Conservation (phyloP, 805 yeast genomes). For the Blastobotrys mokoenaii region DNA sequence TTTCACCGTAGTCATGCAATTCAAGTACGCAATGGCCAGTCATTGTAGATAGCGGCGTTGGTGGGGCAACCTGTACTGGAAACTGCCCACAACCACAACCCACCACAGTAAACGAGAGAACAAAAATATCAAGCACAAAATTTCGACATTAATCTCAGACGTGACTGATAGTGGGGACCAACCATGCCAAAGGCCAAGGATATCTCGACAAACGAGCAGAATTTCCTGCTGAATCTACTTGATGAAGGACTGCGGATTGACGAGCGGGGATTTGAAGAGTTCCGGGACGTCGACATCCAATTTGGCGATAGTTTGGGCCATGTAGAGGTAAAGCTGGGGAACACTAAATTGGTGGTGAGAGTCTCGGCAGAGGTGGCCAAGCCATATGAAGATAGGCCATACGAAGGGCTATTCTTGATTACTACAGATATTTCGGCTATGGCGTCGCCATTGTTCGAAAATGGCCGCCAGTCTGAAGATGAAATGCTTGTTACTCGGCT, state of each 20-base stretch:
- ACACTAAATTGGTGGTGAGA: slow-evolving; percentile 61
- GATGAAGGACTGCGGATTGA: slow-evolving; percentile 52
- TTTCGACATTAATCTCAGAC: no score
- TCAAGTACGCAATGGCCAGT: no score
- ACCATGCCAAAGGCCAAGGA: slow-evolving; percentile 57
- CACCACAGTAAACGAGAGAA: no score
- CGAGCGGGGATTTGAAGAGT: slow-evolving; percentile 55
- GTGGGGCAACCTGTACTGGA: no score
- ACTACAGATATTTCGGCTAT: slow-evolving; percentile 82
- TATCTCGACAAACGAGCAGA: slow-evolving; percentile 53
- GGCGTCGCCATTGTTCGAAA: slow-evolving; percentile 82
- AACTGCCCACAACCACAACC: no score
- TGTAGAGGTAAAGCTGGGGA: slow-evolving; percentile 70
- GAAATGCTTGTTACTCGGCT: slow-evolving; percentile 75
- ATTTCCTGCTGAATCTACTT: slow-evolving; percentile 55
- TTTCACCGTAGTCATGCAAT: no score
- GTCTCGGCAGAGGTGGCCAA: slow-evolving; percentile 67
- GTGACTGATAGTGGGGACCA: no score
- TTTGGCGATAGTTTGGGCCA: slow-evolving; percentile 64
- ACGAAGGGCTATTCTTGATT: slow-evolving; percentile 81
- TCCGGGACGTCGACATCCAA: slow-evolving; percentile 55
- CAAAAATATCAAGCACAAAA: no score
- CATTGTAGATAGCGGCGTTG: no score
- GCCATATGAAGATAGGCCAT: slow-evolving; percentile 88
- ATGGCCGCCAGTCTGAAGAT: slow-evolving; percentile 61